These are phyloP conservation scores for Tillandsia fasciculata DNA, from an alignment of 176 grass and related monocot genomes.

Conservation along the genomic window DNA sequence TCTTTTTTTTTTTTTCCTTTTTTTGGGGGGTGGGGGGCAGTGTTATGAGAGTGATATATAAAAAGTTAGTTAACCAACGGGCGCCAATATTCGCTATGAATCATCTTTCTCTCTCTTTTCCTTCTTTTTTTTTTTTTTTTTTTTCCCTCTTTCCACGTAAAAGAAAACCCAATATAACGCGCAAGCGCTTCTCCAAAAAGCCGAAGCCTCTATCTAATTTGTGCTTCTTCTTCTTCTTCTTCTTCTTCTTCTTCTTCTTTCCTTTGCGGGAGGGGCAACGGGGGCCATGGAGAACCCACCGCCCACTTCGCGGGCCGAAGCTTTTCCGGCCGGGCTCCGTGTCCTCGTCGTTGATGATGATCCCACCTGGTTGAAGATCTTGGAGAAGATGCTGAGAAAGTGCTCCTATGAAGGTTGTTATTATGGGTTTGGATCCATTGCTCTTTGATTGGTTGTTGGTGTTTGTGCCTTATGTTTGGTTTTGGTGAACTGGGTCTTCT, in stretches of 20 bases:
- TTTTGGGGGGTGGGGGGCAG: no score
- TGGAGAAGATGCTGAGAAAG: constrained; percentile 99
- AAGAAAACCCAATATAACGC: background rate
- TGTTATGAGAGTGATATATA: constrained; percentile 4
- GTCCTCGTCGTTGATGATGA: constrained; percentile 95
- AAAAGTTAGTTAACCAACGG: constrained; percentile 38
- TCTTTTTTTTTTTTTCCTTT: no score
- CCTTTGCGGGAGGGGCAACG: no score
- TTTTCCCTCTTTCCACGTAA: constrained; percentile 6
- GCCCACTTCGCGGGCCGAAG: constrained; percentile 44
- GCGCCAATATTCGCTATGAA: constrained; percentile 45
- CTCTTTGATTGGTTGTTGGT: constrained; percentile 29
- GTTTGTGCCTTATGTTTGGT: constrained; percentile 10
- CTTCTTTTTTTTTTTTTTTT: constrained; percentile 3
- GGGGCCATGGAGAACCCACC: constrained; percentile 21
- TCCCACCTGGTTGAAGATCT: constrained; percentile 97
- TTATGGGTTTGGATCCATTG: constrained; percentile 22
- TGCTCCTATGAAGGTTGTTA: constrained; percentile 84
- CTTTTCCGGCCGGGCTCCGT: constrained; percentile 87
- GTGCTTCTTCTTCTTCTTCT: constrained; percentile 10
- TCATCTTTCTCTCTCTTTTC: constrained; percentile 23
- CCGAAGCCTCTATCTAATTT: background rate
- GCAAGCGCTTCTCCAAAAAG: background rate
- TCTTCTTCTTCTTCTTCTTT: constrained; percentile 1
- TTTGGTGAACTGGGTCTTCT: background rate